Evolutionary conservation across 2,329 filamentous ascomycete species (phyloP).

Genomic region (Parasarocladium wereldwijsianum): DNA sequence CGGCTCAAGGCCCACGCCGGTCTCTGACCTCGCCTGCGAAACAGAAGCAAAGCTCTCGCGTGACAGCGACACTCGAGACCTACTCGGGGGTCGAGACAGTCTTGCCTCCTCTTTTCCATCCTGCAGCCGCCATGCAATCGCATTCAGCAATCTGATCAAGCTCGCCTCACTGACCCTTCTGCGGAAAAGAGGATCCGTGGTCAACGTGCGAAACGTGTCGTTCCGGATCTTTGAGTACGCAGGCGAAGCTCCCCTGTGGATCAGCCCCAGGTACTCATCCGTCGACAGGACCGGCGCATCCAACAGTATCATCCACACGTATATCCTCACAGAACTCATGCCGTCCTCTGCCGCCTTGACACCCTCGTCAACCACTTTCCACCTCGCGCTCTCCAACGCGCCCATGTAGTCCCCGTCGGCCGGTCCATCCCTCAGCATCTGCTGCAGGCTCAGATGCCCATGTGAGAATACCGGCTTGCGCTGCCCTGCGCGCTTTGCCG

Average conservation of each 20-base stretch:
- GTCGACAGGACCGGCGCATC: conserved; percentile 75
- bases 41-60: conserved; percentile 13
- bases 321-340: conserved; percentile 74
- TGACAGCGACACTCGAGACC: conserved; percentile 19
- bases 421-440: conserved; percentile 68
- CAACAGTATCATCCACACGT: conserved; percentile 89
- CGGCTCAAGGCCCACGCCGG: conserved; percentile 42
- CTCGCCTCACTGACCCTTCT: conserved; percentile 91
- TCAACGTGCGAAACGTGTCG: conserved; percentile 92
- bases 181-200: conserved; percentile 93
- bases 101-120: conserved; percentile 49
- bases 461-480: conserved; percentile 33
- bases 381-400: conserved; percentile 54
- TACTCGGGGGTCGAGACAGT: conserved; percentile 17
- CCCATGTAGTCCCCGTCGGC: conserved; percentile 52
- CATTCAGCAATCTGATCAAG: conserved; percentile 85
- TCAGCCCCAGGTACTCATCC: conserved; percentile 75
- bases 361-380: conserved; percentile 61
- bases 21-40: conserved; percentile 35
- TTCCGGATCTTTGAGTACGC: conserved; percentile 97
- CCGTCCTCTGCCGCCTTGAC: conserved; percentile 66
- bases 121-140: conserved; percentile 84
- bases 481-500: conserved; percentile 23
- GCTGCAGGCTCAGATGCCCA: conserved; percentile 50
- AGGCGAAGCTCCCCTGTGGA: conserved; percentile 85